Base-by-base conservation (phyloP, 805 yeast genomes). In the Yueomyces sinensis region DNA sequence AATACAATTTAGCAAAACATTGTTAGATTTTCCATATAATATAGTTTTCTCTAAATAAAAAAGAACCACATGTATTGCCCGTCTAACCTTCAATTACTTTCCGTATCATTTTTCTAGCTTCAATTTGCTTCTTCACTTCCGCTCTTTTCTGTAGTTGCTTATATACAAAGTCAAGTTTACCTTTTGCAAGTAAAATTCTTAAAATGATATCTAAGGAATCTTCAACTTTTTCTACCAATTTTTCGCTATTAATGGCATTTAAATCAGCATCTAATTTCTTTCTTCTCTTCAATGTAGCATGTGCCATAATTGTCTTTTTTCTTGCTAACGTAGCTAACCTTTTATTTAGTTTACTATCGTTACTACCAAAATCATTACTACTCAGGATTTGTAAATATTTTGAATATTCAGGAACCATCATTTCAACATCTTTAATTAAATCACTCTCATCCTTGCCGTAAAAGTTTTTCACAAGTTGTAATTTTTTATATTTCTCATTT, bases 201-300 rank as follows among this genome's bases (percentile, higher is more conserved):
- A 89, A 56, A 5, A 87, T 64, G 11, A 84, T 66, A 44, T 83
- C 83, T 44, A 82, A 87, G 5, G 70, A 67, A 4, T 53, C 56
- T 13, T 57, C 52, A 17, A 54, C 49, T 28, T 51, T 46, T 19
- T 65, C 59, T 2, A 60, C 49, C 14, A 63, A 57, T 29, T 60
- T 58, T 1, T 68, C 73, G 22, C 63, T 66, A 13, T 59, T 56
- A 11, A 68, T 60, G 16, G 69, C 67, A 11, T 11, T 6, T 25
- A 25, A 11, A 13, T 61, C 54, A 37, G 66, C 66, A 15, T 34
- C 19, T 32, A 33, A 9, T 31, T 33, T 14, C 17, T 16, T 42
- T 76, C 68, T 9, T 70, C 66, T 33, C 60, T 65, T 40, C 13
- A 74, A 66, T 17, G 86, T 74, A 9, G 84, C 77, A 45, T 76